Conservation (phyloP, 768 basidiomycete genomes). For the Leccinum truebloodii region DNA sequence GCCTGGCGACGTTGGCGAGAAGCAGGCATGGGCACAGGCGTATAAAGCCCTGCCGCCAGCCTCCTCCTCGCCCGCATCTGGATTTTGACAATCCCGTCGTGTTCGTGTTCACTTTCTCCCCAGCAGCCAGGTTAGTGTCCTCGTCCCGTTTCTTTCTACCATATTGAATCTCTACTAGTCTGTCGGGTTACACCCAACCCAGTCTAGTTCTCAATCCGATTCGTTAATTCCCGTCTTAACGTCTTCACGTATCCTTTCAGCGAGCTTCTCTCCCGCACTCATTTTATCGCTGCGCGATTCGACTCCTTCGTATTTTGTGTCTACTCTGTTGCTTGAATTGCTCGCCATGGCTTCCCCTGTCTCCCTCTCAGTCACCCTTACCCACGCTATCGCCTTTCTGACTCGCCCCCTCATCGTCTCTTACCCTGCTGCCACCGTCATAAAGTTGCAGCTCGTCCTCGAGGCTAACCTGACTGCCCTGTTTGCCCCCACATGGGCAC, state of each 20-base stretch:
- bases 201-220: constrained; percentile 29
- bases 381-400: constrained; percentile 74
- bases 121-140: constrained; percentile 32
- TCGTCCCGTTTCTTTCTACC: constrained; percentile 1
- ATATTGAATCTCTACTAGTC: constrained; percentile 16
- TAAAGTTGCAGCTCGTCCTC: constrained; percentile 69
- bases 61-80: constrained; percentile 19
- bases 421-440: constrained; percentile 61
- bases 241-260: constrained; percentile 29
- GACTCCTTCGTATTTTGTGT: constrained; percentile 23
- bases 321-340: constrained; percentile 9
- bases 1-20: constrained; percentile 29
- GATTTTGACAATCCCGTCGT: constrained; percentile 39
- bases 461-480: constrained; percentile 72
- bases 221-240: constrained; percentile 19
- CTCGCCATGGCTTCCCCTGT: constrained; percentile 36
- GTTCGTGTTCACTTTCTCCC: constrained; percentile 12
- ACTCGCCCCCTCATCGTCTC: constrained; percentile 60
- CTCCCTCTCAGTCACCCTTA: constrained; percentile 65
- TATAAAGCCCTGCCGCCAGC: constrained; percentile 28
- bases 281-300: constrained; percentile 36
- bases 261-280: constrained; percentile 26
- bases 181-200: constrained; percentile 24
- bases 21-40: constrained; percentile 12
- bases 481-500: constrained; percentile 67